Conservation (phyloP, 208 protist genomes). For the Leishmania lainsoni region DNA sequence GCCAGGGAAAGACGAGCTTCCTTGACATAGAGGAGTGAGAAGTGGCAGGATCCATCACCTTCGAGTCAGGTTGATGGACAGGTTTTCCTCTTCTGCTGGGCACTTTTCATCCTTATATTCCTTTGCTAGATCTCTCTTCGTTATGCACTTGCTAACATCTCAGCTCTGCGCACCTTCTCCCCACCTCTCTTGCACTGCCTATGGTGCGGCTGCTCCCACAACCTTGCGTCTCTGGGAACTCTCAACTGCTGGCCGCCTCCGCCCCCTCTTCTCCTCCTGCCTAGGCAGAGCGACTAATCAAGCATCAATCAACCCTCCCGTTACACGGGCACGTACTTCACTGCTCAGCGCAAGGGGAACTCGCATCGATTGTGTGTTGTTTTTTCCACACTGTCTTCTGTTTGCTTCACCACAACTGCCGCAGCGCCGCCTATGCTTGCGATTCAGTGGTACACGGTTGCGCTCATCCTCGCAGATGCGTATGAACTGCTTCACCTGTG, state of each 20-base stretch:
- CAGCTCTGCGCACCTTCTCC: not conserved
- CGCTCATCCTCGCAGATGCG: conserved; percentile 32
- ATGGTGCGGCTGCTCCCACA: not conserved
- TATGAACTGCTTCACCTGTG: conserved; percentile 44
- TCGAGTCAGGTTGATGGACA: not conserved
- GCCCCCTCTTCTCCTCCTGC: not conserved
- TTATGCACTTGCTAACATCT: not conserved
- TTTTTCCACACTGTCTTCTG: not conserved
- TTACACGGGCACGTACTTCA: not conserved
- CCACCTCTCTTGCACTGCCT: not conserved
- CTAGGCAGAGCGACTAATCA: not conserved
- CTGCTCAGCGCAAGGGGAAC: not conserved
- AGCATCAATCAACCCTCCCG: not conserved
- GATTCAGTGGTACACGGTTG: conserved; percentile 59
- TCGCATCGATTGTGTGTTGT: not conserved
- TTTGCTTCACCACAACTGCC: not conserved
- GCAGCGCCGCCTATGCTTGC: conserved; percentile 29
- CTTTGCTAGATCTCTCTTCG: not conserved
- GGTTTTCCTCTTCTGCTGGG: not conserved
- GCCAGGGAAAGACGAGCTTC: not conserved
- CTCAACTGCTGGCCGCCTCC: not conserved
- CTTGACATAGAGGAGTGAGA: not conserved
- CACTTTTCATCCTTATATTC: not conserved
- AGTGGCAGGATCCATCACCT: not conserved
- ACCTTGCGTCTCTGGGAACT: not conserved